Conservation (phyloP, 2,329 filamentous ascomycete species). For the Colletotrichum sp. region DNA sequence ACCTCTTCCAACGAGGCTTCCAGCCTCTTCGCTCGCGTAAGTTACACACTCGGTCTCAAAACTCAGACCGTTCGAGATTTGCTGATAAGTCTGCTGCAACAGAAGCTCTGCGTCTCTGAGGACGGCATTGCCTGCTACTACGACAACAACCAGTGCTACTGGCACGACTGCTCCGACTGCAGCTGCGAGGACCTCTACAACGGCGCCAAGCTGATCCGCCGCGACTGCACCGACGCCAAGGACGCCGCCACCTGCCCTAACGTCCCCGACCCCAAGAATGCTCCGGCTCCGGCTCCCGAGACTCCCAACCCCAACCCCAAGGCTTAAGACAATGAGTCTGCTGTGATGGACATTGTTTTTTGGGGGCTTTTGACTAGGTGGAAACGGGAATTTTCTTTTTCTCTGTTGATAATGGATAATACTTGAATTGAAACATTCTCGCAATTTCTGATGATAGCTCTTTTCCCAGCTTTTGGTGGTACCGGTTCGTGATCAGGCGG, state of each 20-base stretch:
- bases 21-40: neutral
- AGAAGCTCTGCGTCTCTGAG: neutral
- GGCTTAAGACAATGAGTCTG: neutral
- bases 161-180: neutral
- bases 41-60: neutral
- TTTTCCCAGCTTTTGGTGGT: neutral
- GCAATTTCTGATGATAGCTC: neutral
- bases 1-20: neutral
- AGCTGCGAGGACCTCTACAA: neutral
- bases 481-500: accelerated
- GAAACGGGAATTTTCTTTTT: neutral
- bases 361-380: neutral
- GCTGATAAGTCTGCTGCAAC: neutral
- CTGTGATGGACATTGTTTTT: neutral
- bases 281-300: neutral
- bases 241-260: neutral
- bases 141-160: neutral
- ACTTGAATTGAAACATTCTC: neutral
- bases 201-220: neutral
- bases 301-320: neutral
- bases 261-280: neutral
- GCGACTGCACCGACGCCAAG: neutral
- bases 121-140: neutral
- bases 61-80: neutral
- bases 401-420: neutral